Conservation (phyloP, 495 filamentous ascomycete genomes). For the Hypoxylon fuscum region DNA sequence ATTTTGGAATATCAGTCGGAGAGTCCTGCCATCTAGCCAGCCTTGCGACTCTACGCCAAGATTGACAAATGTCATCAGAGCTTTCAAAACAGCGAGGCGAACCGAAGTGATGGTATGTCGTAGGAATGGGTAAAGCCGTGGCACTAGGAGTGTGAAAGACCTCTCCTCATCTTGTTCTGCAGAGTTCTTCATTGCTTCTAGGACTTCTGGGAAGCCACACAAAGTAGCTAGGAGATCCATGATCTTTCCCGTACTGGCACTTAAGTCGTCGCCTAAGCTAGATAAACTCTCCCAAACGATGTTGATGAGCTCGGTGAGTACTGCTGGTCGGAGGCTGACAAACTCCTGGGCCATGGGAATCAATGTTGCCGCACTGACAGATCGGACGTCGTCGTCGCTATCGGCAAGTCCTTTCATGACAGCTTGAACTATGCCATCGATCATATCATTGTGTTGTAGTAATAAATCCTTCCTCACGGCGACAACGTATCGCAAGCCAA, state of each 20-base stretch:
- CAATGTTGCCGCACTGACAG: conserved; percentile 94
- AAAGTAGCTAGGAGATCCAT: conserved; percentile 98
- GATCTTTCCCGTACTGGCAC: conserved; percentile 94
- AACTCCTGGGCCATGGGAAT: conserved; percentile 96
- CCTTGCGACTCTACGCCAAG: conserved; percentile 84
- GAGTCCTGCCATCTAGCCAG: conserved; percentile 90
- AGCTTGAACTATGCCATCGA: conserved; percentile 89
- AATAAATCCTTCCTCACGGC: conserved; percentile 93
- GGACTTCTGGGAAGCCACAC: conserved; percentile 90
- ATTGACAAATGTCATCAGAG: conserved; percentile 89
- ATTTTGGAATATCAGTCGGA: conserved; percentile 93
- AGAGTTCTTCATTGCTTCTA: conserved; percentile 92
- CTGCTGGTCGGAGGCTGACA: conserved; percentile 78
- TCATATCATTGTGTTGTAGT: conserved; percentile 79
- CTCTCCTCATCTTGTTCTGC: conserved; percentile 82
- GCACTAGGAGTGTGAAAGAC: conserved; percentile 91
- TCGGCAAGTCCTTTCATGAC: conserved; percentile 96
- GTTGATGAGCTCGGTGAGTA: conserved; percentile 82
- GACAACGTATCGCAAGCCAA: conserved; percentile 91
- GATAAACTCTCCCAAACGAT: conserved; percentile 98
- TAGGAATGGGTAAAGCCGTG: conserved; percentile 93
- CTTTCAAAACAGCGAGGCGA: conserved; percentile 89
- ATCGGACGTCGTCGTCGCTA: conserved; percentile 92
- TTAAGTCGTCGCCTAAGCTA: conserved; percentile 92
- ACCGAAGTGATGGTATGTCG: conserved; percentile 97